A percentile compares a stretch with the other conserved stretches of the same genome.
Conservation (phyloP, 2,329 filamentous ascomycete genomes). For the Phaeomoniella chlamydospora region DNA sequence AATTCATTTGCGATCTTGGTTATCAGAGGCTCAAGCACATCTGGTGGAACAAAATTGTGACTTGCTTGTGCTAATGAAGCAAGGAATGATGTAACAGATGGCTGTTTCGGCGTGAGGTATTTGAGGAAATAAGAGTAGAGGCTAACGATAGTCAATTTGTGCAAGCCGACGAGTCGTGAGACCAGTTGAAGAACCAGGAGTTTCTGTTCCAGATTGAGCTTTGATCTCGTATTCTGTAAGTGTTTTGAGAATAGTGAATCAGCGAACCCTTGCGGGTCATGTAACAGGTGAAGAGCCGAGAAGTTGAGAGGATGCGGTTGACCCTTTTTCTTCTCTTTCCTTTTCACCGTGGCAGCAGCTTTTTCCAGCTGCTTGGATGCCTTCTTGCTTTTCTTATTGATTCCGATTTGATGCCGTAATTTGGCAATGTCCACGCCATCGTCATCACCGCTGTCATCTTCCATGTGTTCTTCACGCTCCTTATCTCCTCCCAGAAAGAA, state of each 20-base stretch:
- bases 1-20: constrained; percentile 98
- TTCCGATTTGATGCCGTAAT: constrained; percentile 69
- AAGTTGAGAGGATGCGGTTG: constrained; percentile 86
- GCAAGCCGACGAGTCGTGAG: constrained; percentile 77
- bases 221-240: constrained; percentile 71
- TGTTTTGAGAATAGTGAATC: constrained; percentile 85
- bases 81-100: constrained; percentile 81
- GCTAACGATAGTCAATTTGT: constrained; percentile 77
- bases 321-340: constrained; percentile 73
- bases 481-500: constrained; percentile 97
- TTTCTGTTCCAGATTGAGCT: constrained; percentile 76
- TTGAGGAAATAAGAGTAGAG: constrained; percentile 97
- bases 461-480: constrained; percentile 82
- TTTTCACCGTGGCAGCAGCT: constrained; percentile 70
- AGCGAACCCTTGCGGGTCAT: constrained; percentile 88
- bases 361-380: constrained; percentile 63
- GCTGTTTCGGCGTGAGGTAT: constrained; percentile 75
- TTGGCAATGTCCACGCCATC: constrained; percentile 61
- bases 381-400: constrained; percentile 96
- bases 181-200: constrained; percentile 82
- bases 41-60: constrained; percentile 81
- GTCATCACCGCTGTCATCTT: constrained; percentile 75
- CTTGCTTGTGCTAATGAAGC: constrained; percentile 85
- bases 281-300: constrained; percentile 81
- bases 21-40: constrained; percentile 77